phyloP scores from a whole-genome alignment of 2,329 filamentous ascomycete species.

The Colletotrichum tropicale region DNA sequence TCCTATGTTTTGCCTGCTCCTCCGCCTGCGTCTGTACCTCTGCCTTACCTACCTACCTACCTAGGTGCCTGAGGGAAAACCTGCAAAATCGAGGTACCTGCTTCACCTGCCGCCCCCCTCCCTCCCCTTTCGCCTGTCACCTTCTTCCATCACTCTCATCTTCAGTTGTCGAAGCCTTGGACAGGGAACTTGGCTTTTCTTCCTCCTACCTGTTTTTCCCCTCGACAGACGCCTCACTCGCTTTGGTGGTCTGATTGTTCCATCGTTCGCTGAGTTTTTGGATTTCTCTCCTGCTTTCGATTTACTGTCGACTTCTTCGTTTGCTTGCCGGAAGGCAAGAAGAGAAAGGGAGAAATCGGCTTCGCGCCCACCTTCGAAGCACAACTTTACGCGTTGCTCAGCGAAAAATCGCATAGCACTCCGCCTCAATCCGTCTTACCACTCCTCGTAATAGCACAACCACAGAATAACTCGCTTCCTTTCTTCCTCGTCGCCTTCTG shows the following conservation, averaged over 20 bases:
- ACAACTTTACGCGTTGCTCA: slow-evolving; percentile 15
- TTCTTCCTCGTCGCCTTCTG: not conserved
- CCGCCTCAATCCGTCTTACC: not conserved
- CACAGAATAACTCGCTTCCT: not conserved
- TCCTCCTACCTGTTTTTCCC: slow-evolving; percentile 26
- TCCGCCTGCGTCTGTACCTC: not conserved
- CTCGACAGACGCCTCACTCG: slow-evolving; percentile 57
- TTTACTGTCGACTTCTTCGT: slow-evolving; percentile 1
- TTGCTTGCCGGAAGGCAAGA: not conserved
- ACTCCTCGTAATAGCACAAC: not conserved
- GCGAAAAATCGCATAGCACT: slow-evolving; percentile 1
- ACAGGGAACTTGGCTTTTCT: slow-evolving; percentile 21
- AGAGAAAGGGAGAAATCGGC: slow-evolving; percentile 6
- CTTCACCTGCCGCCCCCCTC: not conserved
- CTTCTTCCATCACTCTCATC: slow-evolving; percentile 18
- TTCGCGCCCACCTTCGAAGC: not conserved
- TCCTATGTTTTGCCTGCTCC: not conserved
- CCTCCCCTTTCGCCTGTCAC: slow-evolving; percentile 10
- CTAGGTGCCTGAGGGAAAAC: not conserved
- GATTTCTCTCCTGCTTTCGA: slow-evolving; percentile 23
- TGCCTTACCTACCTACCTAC: too few relatives aligned
- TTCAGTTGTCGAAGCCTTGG: not conserved
- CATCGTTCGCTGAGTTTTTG: slow-evolving; percentile 36
- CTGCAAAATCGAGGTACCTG: not conserved
- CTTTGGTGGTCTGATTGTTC: slow-evolving; percentile 53